These are phyloP conservation scores for Ogataea parapolymorpha DNA, from an alignment of 805 yeast genomes.

Conservation along the genomic window DNA sequence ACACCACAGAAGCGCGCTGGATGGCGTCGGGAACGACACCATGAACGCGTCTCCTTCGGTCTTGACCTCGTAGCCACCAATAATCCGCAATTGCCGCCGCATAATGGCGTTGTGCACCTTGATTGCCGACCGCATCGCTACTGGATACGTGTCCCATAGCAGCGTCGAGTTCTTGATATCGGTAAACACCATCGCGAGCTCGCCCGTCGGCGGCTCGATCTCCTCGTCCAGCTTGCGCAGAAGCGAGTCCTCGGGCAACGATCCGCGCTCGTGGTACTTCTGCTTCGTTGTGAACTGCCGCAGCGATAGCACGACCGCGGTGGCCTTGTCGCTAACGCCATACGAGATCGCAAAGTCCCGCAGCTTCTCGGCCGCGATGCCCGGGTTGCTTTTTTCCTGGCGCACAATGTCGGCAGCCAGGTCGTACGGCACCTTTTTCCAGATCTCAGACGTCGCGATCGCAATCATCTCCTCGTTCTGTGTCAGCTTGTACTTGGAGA, in stretches of 20 bases:
- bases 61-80: conserved; percentile 97
- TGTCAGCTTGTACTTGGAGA: conserved; percentile 55
- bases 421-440: conserved; percentile 82
- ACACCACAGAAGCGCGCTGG: conserved; percentile 91
- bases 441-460: conserved; percentile 76
- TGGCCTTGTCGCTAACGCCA: conserved; percentile 76
- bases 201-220: conserved; percentile 92
- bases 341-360: conserved; percentile 93
- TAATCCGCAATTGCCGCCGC: conserved; percentile 88
- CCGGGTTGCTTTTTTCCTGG: conserved; percentile 76
- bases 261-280: conserved; percentile 39
- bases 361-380: conserved; percentile 87
- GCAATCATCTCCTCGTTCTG: conserved; percentile 81
- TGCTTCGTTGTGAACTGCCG: conserved; percentile 45
- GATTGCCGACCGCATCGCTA: conserved; percentile 95
- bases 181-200: conserved; percentile 92
- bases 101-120: conserved; percentile 89
- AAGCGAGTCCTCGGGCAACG: conserved; percentile 66
- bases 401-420: conserved; percentile 89
- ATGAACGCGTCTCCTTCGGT: conserved; percentile 99
- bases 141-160: conserved; percentile 89
- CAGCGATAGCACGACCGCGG: conserved; percentile 75
- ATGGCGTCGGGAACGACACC: conserved; percentile 93
- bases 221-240: conserved; percentile 84
- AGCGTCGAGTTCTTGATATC: conserved; percentile 94